Evolutionary conservation across 805 yeast genomes (phyloP).

Genomic region (Metschnikowia matae): DNA sequence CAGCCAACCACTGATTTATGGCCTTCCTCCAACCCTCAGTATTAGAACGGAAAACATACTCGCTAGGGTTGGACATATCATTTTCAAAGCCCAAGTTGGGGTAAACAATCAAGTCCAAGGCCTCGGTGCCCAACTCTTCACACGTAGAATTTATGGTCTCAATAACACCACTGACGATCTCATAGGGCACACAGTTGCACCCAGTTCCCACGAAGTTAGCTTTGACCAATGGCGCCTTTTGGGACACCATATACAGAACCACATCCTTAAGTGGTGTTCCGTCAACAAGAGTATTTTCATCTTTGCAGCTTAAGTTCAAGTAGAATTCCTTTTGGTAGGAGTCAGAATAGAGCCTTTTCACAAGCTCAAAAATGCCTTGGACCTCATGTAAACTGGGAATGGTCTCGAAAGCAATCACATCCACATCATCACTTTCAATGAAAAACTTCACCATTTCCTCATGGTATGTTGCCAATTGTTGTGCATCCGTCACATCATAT

Average conservation of each 20-base stretch:
- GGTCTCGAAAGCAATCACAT: conserved; percentile 66
- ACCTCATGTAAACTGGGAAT: conserved; percentile 61
- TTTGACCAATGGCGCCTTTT: conserved; percentile 9
- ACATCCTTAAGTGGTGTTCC: conserved; percentile 27
- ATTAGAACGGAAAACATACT: conserved; percentile 18
- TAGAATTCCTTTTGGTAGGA: conserved; percentile 39
- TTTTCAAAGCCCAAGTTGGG: conserved; percentile 76
- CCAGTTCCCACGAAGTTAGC: conserved; percentile 51
- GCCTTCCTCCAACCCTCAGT: conserved; percentile 34
- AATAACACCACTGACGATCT: conserved; percentile 39
- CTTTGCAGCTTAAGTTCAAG: conserved; percentile 34
- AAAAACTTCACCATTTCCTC: conserved; percentile 40
- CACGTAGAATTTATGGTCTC: conserved; percentile 22
- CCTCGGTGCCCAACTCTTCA: conserved; percentile 8
- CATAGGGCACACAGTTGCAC: conserved; percentile 60
- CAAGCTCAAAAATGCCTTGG: conserved; percentile 42
- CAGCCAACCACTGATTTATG: conserved; percentile 37
- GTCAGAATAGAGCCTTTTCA: conserved; percentile 25
- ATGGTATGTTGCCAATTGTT: conserved; percentile 49
- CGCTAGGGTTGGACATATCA: conserved; percentile 40
- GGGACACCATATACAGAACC: conserved; percentile 27
- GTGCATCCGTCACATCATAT: conserved; percentile 41
- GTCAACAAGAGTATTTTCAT: conserved; percentile 24
- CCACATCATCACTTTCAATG: conserved; percentile 40
- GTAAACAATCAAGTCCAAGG: conserved; percentile 50